phyloP scores from a whole-genome alignment of 1,284 basidiomycete species.

The Fomitiporia mediterranea region DNA sequence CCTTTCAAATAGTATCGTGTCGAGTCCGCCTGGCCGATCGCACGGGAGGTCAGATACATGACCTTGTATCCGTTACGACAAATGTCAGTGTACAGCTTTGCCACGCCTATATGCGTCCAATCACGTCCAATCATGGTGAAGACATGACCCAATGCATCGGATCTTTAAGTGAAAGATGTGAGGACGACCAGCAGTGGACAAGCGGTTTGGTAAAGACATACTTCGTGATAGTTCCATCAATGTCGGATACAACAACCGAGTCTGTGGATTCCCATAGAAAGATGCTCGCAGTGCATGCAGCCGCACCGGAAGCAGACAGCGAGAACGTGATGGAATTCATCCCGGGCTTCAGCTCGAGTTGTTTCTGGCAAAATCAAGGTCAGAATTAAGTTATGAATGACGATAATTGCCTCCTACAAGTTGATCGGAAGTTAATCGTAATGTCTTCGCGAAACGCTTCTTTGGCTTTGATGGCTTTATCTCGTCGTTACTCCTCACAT shows the following conservation, averaged over 20 bases:
- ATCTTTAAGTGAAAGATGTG: constrained; percentile 45
- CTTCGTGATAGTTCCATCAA: constrained; percentile 99
- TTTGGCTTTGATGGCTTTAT: constrained; percentile 25
- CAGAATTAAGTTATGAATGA: neutral
- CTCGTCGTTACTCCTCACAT: neutral
- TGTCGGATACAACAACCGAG: constrained; percentile 92
- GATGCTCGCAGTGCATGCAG: constrained; percentile 88
- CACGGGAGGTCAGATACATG: constrained; percentile 96
- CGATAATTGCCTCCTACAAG: constrained; percentile 42
- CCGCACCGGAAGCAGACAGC: constrained; percentile 82
- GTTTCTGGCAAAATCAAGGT: constrained; percentile 53
- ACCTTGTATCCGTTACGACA: constrained; percentile 96
- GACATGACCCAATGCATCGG: constrained; percentile 95
- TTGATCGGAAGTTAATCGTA: constrained; percentile 83
- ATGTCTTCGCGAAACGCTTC: constrained; percentile 85
- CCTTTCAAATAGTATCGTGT: constrained; percentile 94
- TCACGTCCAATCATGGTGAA: constrained; percentile 99
- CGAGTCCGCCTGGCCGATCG: constrained; percentile 97
- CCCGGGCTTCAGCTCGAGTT: constrained; percentile 81
- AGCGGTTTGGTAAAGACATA: constrained; percentile 34
- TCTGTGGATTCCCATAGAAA: constrained; percentile 95
- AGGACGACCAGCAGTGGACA: constrained; percentile 1
- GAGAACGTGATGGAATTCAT: constrained; percentile 94
- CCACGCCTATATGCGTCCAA: constrained; percentile 98
- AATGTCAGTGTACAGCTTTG: constrained; percentile 98